A percentile compares a stretch with the other conserved stretches of the same genome.
These are phyloP conservation scores for Porphyrellus cyaneotinctus DNA, from an alignment of 768 basidiomycete species.

Conservation along the genomic window DNA sequence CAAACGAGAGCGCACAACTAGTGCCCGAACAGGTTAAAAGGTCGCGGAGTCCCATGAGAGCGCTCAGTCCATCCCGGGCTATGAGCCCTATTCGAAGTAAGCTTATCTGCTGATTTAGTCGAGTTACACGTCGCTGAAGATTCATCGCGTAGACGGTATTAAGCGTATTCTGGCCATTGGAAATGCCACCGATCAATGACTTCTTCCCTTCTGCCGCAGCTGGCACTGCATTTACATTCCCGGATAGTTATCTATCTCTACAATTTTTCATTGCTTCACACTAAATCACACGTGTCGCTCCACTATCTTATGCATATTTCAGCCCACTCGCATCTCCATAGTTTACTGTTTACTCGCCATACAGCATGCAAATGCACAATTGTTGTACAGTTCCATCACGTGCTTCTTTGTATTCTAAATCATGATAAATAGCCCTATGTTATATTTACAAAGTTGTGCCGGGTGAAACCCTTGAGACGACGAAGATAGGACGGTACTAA, in stretches of 20 bases:
- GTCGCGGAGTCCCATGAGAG: conserved; percentile 18
- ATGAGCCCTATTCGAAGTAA: conserved; percentile 22
- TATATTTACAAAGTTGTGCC: background rate
- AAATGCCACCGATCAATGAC: conserved; percentile 10
- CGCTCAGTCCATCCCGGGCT: conserved; percentile 33
- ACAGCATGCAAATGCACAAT: background rate
- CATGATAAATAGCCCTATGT: background rate
- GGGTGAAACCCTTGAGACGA: background rate
- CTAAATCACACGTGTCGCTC: background rate
- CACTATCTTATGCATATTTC: background rate
- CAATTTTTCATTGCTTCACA: too few species aligned
- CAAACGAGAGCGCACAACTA: background rate
- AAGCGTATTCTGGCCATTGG: conserved; percentile 27
- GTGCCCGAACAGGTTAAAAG: background rate
- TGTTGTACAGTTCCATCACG: background rate
- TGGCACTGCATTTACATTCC: background rate
- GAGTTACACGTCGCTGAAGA: conserved; percentile 3
- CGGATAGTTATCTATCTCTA: background rate
- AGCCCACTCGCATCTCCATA: background rate
- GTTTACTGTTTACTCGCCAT: background rate
- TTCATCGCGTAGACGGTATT: conserved; percentile 21
- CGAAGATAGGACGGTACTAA: conserved; percentile 11
- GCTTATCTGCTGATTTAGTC: background rate
- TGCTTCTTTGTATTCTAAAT: background rate
- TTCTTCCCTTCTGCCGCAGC: background rate